Percentiles rank a stretch among this genome's conserved stretches.
Evolutionary conservation across 2,329 filamentous ascomycete genomes (phyloP).

Genomic region (Scedosporium aurantiacum): DNA sequence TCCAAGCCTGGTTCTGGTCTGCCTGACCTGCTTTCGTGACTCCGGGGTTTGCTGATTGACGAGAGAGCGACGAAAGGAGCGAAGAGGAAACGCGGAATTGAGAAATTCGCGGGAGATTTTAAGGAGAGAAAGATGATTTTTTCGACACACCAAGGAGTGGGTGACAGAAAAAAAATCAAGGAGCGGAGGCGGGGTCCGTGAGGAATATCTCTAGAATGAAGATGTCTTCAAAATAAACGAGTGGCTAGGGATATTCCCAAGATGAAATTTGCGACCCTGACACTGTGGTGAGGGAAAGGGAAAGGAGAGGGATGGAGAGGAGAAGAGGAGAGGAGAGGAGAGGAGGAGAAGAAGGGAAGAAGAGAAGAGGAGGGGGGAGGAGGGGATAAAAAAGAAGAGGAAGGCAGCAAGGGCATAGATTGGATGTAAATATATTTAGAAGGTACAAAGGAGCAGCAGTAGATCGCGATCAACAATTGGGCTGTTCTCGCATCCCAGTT

Average conservation of each 20-base stretch:
- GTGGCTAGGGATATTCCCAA: constrained; percentile 7
- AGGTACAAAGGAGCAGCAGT: not conserved
- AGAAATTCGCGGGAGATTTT: not conserved
- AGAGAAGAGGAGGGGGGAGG: not conserved
- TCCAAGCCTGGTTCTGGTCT: not conserved
- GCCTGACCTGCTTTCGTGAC: not conserved
- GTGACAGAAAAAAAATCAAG: not conserved
- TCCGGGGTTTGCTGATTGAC: not conserved
- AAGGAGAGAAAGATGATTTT: not conserved
- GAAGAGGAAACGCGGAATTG: not conserved
- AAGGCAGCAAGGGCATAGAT: not conserved
- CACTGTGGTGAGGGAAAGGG: not conserved
- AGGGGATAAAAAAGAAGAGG: not conserved
- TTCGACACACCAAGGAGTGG: not conserved
- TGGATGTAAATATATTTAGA: not conserved
- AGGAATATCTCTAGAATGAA: constrained; percentile 7
- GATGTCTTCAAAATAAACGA: constrained; percentile 1
- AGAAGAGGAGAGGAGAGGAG: not conserved
- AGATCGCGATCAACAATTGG: not conserved
- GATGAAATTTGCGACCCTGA: constrained; percentile 2
- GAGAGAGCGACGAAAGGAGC: not conserved
- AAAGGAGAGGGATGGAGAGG: not conserved
- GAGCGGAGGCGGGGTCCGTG: constrained; percentile 4
- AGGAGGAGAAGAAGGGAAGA: not conserved
- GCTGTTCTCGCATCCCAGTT: not conserved